phyloP scores from a whole-genome alignment of 2,329 filamentous ascomycete species.

The Fusarium protoensiforme region DNA sequence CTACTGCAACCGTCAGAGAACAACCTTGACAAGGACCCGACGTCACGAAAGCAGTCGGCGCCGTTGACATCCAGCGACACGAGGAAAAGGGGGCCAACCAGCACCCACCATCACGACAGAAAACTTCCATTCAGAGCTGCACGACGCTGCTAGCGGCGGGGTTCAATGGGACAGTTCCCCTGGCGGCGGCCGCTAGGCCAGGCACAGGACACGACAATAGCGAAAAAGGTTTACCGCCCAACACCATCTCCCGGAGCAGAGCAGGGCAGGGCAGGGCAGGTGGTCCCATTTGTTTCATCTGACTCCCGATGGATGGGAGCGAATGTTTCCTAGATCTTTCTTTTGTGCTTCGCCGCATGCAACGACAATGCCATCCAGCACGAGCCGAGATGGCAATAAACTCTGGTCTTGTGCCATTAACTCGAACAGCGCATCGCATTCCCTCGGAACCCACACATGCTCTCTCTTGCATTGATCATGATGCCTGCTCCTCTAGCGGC shows the following conservation, averaged over 20 bases:
- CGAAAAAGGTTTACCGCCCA: slow-evolving; percentile 18
- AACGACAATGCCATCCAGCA: not conserved
- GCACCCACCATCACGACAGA: not conserved
- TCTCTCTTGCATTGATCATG: not conserved
- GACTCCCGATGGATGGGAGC: slow-evolving; percentile 8
- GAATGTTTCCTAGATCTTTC: slow-evolving; percentile 17
- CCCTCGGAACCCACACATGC: not conserved
- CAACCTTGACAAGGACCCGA: not conserved
- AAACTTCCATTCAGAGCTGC: slow-evolving; percentile 24
- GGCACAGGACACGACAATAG: not conserved
- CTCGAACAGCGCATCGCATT: not conserved
- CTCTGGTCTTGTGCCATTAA: not conserved
- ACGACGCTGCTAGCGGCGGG: slow-evolving; percentile 22
- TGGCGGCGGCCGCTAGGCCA: slow-evolving; percentile 20
- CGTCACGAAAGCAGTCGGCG: slow-evolving; percentile 26
- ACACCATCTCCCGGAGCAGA: slow-evolving; percentile 5
- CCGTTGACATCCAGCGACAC: slow-evolving; percentile 19
- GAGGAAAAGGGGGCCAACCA: slow-evolving; percentile 37
- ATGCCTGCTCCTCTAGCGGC: slow-evolving; percentile 1
- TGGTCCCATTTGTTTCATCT: slow-evolving; percentile 34
- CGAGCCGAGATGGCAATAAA: not conserved
- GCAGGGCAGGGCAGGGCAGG: not conserved
- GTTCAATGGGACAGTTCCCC: slow-evolving; percentile 14
- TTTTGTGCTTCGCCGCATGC: not conserved
- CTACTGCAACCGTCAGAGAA: slow-evolving; percentile 1